phyloP scores from a whole-genome alignment of 805 yeast genomes.

The Spathaspora boniae region DNA sequence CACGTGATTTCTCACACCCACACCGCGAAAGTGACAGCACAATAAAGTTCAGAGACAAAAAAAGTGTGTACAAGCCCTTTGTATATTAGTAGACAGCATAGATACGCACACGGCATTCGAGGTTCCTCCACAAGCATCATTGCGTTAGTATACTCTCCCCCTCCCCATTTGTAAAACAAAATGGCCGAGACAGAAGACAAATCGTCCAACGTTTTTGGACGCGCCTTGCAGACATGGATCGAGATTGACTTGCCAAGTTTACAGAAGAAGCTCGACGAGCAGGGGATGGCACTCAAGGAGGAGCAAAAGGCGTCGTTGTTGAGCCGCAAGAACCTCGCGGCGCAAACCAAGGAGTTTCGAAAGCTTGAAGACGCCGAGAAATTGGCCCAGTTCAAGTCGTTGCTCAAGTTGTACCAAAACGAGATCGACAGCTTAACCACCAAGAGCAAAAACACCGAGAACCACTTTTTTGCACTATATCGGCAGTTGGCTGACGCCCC shows the following conservation, averaged over 20 bases:
- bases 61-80: too few species aligned
- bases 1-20: too few species aligned
- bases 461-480: constrained; percentile 70
- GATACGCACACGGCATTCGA: too few species aligned
- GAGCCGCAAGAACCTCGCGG: constrained; percentile 72
- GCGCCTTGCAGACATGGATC: constrained; percentile 72
- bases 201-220: constrained; percentile 34
- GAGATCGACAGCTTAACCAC: constrained; percentile 83
- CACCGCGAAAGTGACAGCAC: too few species aligned
- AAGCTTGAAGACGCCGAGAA: constrained; percentile 68
- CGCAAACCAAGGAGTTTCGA: constrained; percentile 81
- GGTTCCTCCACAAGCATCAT: too few species aligned
- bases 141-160: too few species aligned
- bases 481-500: constrained; percentile 83
- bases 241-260: constrained; percentile 66
- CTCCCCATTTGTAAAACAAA: too few species aligned
- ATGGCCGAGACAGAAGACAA: too few species aligned
- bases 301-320: constrained; percentile 65
- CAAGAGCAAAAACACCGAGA: constrained; percentile 72
- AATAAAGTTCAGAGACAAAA: too few species aligned
- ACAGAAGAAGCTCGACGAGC: constrained; percentile 70
- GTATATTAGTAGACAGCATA: too few species aligned
- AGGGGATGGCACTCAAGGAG: constrained; percentile 68
- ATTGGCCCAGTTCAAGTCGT: constrained; percentile 57
- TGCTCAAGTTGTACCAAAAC: constrained; percentile 76